Conservation (phyloP, 179 eudicot species). For the Silene vulgaris region DNA sequence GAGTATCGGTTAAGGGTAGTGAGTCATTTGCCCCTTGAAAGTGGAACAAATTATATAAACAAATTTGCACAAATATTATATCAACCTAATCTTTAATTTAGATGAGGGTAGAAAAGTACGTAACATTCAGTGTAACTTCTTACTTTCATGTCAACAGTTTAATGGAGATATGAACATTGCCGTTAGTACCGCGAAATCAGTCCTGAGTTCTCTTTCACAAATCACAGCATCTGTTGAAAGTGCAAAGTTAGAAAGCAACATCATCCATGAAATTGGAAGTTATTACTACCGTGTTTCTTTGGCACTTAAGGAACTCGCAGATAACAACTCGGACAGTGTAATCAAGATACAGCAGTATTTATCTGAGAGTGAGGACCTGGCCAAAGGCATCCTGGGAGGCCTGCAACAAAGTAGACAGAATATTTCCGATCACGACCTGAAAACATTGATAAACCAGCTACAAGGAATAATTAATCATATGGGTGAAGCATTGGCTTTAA, state of each 20-base stretch:
- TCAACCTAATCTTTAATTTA: too few relatives aligned
- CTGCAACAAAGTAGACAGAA: slow-evolving; percentile 27
- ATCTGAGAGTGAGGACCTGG: slow-evolving; percentile 34
- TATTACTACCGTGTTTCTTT: slow-evolving; percentile 53
- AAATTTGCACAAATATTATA: too few relatives aligned
- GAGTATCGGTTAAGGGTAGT: too few relatives aligned
- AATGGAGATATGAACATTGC: slow-evolving; percentile 32
- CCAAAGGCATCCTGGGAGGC: slow-evolving; percentile 36
- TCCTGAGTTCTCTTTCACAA: slow-evolving; percentile 48
- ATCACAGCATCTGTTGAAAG: slow-evolving; percentile 31
- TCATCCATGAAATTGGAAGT: slow-evolving; percentile 50
- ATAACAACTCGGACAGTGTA: slow-evolving; percentile 30
- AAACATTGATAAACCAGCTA: slow-evolving; percentile 37
- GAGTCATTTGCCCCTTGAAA: too few relatives aligned
- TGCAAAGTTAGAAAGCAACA: slow-evolving; percentile 34
- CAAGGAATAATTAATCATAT: slow-evolving; percentile 47
- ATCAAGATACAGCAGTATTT: slow-evolving; percentile 39
- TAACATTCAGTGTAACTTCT: background rate
- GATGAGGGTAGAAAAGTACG: background rate
- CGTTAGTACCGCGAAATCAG: slow-evolving; percentile 29
- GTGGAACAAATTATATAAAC: too few relatives aligned
- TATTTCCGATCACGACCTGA: slow-evolving; percentile 24
- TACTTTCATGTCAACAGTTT: slow-evolving; percentile 28
- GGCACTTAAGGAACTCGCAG: slow-evolving; percentile 48
- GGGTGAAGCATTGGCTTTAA: slow-evolving; percentile 50